Evolutionary conservation across 495 filamentous ascomycete species (phyloP).

Genomic region (Hypoxylon lienhwacheense): DNA sequence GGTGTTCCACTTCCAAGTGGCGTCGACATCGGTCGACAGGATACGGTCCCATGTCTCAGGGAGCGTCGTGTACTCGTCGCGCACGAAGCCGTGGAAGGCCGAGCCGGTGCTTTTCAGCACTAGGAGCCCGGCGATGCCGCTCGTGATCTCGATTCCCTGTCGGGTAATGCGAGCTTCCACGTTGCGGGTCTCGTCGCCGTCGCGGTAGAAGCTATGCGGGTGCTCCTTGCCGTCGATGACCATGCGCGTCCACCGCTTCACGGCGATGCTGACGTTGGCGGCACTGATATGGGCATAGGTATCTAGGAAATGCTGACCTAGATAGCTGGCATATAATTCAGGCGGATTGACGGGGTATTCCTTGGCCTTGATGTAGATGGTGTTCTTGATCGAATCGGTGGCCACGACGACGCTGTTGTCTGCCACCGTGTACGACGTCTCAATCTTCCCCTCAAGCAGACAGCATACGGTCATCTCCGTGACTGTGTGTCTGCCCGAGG

Average conservation of each 20-base stretch:
- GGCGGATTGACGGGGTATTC: conserved; percentile 90
- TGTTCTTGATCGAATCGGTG: conserved; percentile 98
- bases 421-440: conserved; percentile 87
- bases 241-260: conserved; percentile 93
- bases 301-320: conserved; percentile 85
- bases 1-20: conserved; percentile 78
- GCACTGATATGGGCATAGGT: conserved; percentile 84
- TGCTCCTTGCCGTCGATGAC: conserved; percentile 83
- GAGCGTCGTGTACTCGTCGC: conserved; percentile 90
- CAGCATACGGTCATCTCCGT: conserved; percentile 94
- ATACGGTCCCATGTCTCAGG: conserved; percentile 92
- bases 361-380: conserved; percentile 90
- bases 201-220: conserved; percentile 93
- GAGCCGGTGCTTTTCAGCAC: conserved; percentile 98
- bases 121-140: conserved; percentile 71
- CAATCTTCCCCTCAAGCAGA: conserved; percentile 87
- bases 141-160: conserved; percentile 68
- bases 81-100: conserved; percentile 90
- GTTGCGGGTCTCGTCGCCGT: conserved; percentile 82
- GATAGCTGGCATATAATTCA: conserved; percentile 83
- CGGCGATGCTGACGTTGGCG: conserved; percentile 76
- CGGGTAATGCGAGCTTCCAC: conserved; percentile 64
- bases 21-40: conserved; percentile 87
- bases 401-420: conserved; percentile 96
- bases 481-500: conserved; percentile 76